Percentiles rank a stretch among this genome's conserved stretches.
Evolutionary conservation across 1,139 yeast species (phyloP).

Genomic region (Taphrina pruni): DNA sequence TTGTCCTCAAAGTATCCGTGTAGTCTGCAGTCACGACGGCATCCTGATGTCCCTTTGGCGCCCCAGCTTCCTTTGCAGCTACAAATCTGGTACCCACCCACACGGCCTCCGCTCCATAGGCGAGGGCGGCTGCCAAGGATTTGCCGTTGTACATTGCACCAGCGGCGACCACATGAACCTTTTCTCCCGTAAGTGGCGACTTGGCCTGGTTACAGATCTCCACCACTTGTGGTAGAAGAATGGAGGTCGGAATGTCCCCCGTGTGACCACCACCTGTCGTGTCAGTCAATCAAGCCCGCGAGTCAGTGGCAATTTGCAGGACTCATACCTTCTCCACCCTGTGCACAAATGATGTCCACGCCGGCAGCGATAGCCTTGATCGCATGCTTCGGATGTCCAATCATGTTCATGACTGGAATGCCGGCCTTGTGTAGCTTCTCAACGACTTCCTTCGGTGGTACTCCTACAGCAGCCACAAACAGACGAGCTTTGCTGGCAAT

Average conservation of each 20-base stretch:
- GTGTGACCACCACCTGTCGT: slow-evolving; percentile 59
- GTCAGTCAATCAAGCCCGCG: background rate
- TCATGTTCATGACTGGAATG: slow-evolving; percentile 57
- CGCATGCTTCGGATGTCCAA: slow-evolving; percentile 58
- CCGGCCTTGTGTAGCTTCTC: slow-evolving; percentile 57
- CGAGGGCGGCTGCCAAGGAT: slow-evolving; percentile 51
- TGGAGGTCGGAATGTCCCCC: slow-evolving; percentile 47
- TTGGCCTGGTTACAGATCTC: slow-evolving; percentile 50
- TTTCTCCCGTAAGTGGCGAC: slow-evolving; percentile 47
- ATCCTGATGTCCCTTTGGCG: slow-evolving; percentile 48
- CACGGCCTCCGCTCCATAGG: slow-evolving; percentile 57
- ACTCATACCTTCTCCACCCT: slow-evolving; percentile 55
- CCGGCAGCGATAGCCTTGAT: slow-evolving; percentile 53
- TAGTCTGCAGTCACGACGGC: slow-evolving; percentile 47
- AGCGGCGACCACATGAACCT: slow-evolving; percentile 55
- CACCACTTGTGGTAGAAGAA: slow-evolving; percentile 53
- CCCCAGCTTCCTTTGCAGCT: slow-evolving; percentile 49
- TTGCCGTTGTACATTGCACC: slow-evolving; percentile 57
- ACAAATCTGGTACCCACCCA: slow-evolving; percentile 54
- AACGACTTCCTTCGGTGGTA: slow-evolving; percentile 55
- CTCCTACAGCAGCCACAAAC: slow-evolving; percentile 55
- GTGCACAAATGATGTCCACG: slow-evolving; percentile 57
- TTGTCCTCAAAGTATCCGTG: slow-evolving; percentile 48
- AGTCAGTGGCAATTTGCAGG: background rate
- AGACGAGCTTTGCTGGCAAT: slow-evolving; percentile 47